Conservation (phyloP, 371 early-diverging fungal genomes). For the Lichtheimia hyalospora region DNA sequence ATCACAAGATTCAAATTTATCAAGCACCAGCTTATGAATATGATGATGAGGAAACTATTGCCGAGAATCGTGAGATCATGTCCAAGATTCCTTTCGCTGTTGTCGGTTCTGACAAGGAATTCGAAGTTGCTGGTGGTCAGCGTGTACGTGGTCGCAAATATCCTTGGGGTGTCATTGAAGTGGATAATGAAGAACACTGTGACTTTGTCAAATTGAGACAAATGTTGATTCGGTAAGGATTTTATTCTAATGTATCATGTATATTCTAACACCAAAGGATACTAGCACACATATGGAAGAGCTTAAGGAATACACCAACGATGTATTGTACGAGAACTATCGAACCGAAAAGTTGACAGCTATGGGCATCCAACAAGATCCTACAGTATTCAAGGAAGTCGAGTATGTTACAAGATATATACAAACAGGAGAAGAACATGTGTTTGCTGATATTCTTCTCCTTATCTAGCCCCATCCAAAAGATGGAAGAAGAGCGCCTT, state of each 20-base stretch:
- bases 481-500: slow-evolving; percentile 90
- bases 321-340: slow-evolving; percentile 95
- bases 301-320: slow-evolving; percentile 91
- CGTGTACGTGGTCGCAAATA: slow-evolving; percentile 92
- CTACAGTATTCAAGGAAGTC: slow-evolving; percentile 80
- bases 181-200: slow-evolving; percentile 88
- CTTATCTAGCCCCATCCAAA: slow-evolving; percentile 78
- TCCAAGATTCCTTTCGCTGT: slow-evolving; percentile 96
- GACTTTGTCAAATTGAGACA: slow-evolving; percentile 95
- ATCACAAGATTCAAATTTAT: slow-evolving; percentile 93
- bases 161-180: slow-evolving; percentile 96
- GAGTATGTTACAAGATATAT: slow-evolving; percentile 16
- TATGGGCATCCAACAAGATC: slow-evolving; percentile 81
- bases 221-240: slow-evolving; percentile 69
- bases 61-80: slow-evolving; percentile 93
- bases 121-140: slow-evolving; percentile 83
- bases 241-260: neutral
- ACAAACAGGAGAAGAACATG: too few species aligned
- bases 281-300: slow-evolving; percentile 88
- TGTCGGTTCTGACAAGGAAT: slow-evolving; percentile 92
- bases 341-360: slow-evolving; percentile 86
- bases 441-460: too few species aligned
- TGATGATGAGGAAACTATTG: slow-evolving; percentile 93
- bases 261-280: slow-evolving; percentile 24
- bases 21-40: slow-evolving; percentile 89